Base-by-base conservation (phyloP, 768 basidiomycete species). In the Boletellus emodensis region DNA sequence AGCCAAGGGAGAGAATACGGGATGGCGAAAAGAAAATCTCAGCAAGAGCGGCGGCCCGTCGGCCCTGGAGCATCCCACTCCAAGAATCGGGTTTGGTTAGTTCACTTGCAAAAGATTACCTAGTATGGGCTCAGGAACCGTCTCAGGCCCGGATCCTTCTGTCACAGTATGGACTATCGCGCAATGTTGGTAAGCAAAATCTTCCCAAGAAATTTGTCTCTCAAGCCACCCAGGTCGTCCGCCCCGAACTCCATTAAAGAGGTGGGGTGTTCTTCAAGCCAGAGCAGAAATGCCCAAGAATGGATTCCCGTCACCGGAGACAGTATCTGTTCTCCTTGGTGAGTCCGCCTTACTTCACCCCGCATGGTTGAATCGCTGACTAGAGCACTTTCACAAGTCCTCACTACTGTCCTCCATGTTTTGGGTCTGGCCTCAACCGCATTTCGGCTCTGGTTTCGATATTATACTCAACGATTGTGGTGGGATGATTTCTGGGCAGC, bases 401-500 rank as follows among this genome's bases (percentile, higher is more conserved):
- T 59, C 22, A 28, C 15, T 32, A 58, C 62, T 14, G 30, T 63
- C 37, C 42, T 68, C 11, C 58, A 68, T 28, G 56, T 6, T 1
- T 28, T 56, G 2, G 58, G 54, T 17, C 10, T 67, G 3, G 41
- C 48, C 20, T 39, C 61, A 9, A 67, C 66, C 15, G 51, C 52
- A 2, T 64, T 68, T 44, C 57, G 62, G 40, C 58, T 68, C 17
- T 66, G 53, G 52, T 62, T 65, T 43, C 58, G 62, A 40, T 46
- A 57, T 40, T 37, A 52, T 22, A 54, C 57, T 20, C 50, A 52
- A 42, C 56, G 57, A 11, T 49, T 64, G n/a, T 61, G 65, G 67
- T 68, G 55, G 60, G 65, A 67, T 34, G 67, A 67, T 36, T 44
- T 66, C 14, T 64, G 54, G 54, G 67, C 62, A 6, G 45, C 53